phyloP scores from a whole-genome alignment of 2,329 filamentous ascomycete species.

The Hypoxylon sp. region DNA sequence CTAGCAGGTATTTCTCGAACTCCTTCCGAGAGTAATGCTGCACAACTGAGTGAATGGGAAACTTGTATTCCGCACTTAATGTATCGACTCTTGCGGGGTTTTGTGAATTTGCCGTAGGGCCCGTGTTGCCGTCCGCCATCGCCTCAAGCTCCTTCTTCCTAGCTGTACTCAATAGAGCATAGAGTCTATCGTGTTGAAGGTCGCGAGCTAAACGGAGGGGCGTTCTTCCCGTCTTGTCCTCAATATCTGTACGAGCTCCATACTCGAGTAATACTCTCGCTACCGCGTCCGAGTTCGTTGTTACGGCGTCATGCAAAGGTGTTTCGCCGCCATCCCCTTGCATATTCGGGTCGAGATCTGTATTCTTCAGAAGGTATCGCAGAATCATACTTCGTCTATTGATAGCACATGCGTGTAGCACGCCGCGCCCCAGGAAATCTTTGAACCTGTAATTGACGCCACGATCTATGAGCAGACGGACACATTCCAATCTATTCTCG shows the following conservation, averaged over 20 bases:
- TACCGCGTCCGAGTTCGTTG: neutral
- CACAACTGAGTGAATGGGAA: conserved; percentile 3
- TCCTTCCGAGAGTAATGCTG: neutral
- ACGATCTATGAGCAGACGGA: conserved; percentile 1
- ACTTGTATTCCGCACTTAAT: conserved; percentile 3
- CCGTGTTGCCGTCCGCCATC: too few relatives aligned
- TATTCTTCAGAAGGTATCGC: conserved; percentile 1
- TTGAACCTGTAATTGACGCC: conserved; percentile 7
- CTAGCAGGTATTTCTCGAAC: conserved; percentile 4
- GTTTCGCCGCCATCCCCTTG: conserved; percentile 10
- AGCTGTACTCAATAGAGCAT: neutral
- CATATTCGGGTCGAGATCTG: conserved; percentile 5
- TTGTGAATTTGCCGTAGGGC: neutral
- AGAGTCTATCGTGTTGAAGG: conserved; percentile 3
- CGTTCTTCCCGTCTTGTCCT: conserved; percentile 3
- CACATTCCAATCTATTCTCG: conserved; percentile 4
- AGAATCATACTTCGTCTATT: neutral
- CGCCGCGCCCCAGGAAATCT: conserved; percentile 6
- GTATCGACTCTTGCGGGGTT: neutral
- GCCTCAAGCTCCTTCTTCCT: conserved; percentile 3
- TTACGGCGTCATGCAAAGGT: conserved; percentile 1
- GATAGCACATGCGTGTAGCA: conserved; percentile 13
- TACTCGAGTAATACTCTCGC: conserved; percentile 10
- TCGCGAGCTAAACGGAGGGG: conserved; percentile 5
- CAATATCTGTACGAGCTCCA: conserved; percentile 8